Evolutionary conservation across 768 basidiomycete genomes (phyloP).

Genomic region (Tulasnella sp.): DNA sequence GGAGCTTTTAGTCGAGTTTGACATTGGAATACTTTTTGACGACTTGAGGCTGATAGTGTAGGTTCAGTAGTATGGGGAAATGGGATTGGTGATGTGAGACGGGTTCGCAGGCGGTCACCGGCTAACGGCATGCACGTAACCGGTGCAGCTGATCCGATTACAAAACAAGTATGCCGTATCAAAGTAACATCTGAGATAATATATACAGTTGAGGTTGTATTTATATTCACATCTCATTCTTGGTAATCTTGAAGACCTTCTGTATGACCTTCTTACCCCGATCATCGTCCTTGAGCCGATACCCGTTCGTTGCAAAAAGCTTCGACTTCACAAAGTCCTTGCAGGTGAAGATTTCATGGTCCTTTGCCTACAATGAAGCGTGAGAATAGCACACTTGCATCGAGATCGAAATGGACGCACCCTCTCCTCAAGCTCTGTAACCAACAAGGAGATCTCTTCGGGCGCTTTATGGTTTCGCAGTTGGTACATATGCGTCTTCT

Average conservation of each 20-base stretch:
- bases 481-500: slow-evolving; percentile 77
- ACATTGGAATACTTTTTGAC: no score
- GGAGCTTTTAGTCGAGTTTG: no score
- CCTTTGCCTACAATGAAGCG: slow-evolving; percentile 61
- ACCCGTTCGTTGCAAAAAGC: slow-evolving; percentile 82
- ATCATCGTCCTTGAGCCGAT: slow-evolving; percentile 51
- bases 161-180: no score
- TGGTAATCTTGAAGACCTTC: slow-evolving; percentile 2
- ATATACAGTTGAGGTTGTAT: no score
- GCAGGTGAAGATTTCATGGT: slow-evolving; percentile 91
- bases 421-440: slow-evolving; percentile 76
- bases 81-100: no score
- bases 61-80: no score
- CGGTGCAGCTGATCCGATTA: no score
- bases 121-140: no score
- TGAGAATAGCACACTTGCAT: slow-evolving; percentile 17
- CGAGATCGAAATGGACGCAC: slow-evolving; percentile 36
- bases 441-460: slow-evolving; percentile 59
- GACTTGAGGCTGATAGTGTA: no score
- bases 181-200: no score
- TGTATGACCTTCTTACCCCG: slow-evolving; percentile 51
- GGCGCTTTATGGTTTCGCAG: slow-evolving; percentile 69
- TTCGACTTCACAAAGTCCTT: slow-evolving; percentile 75
- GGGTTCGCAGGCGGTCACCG: no score
- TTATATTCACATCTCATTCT: background rate